These are phyloP conservation scores for Acorus calamus DNA, from an alignment of 106 monocot genomes.

Conservation along the genomic window DNA sequence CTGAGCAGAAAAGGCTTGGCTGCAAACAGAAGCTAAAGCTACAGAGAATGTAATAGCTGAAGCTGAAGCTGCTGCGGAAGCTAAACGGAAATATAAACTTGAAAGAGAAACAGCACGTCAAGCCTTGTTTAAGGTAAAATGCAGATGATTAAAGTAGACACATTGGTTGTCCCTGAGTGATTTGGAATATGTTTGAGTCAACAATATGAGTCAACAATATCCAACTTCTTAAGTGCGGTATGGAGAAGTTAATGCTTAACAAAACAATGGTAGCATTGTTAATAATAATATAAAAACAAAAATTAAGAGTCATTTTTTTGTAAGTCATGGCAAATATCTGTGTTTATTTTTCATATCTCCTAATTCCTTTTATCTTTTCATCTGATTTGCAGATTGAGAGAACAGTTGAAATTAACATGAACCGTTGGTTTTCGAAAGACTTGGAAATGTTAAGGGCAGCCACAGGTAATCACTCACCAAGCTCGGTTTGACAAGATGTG, in stretches of 20 bases:
- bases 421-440: conserved; percentile 56
- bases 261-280: no score
- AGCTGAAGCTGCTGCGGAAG: conserved; percentile 67
- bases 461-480: conserved; percentile 27
- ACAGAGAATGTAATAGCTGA: conserved; percentile 52
- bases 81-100: conserved; percentile 57
- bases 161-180: not conserved
- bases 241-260: no score
- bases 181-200: not conserved
- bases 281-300: no score
- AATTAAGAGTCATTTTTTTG: no score
- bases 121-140: conserved; percentile 63
- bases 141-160: not conserved
- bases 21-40: conserved; percentile 85
- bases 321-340: no score
- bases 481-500: conserved; percentile 41
- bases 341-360: not conserved
- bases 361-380: not conserved
- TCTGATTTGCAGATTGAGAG: conserved; percentile 65
- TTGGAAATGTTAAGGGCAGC: conserved; percentile 66
- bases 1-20: conserved; percentile 55
- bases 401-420: conserved; percentile 83
- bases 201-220: not conserved
- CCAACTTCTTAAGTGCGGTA: no score
- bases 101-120: conserved; percentile 94